Evolutionary conservation across 305 asterid genomes (phyloP).

Genomic region (Plantago lanceolata): DNA sequence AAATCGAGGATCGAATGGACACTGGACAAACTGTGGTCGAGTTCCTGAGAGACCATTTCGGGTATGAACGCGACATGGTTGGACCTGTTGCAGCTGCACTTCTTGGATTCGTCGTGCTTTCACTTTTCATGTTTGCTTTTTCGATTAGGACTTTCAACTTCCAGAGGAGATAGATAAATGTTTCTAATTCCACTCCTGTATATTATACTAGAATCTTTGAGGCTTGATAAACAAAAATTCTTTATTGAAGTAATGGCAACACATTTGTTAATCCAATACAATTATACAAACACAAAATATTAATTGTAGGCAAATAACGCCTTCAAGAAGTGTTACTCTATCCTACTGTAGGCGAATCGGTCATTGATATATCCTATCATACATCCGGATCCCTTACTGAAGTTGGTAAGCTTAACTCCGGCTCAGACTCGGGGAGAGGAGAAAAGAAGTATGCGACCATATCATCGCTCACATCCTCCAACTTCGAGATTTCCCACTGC

Average conservation of each 20-base stretch:
- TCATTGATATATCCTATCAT: slow-evolving; percentile 40
- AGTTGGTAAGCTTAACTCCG: slow-evolving; percentile 73
- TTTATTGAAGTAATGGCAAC: not conserved
- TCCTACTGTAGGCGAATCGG: not conserved
- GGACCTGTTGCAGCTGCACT: slow-evolving; percentile 29
- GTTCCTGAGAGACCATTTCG: slow-evolving; percentile 36
- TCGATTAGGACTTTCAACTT: slow-evolving; percentile 43
- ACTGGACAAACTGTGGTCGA: slow-evolving; percentile 25
- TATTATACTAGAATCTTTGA: not conserved
- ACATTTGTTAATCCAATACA: not conserved
- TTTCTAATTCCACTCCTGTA: slow-evolving; percentile 3
- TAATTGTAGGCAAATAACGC: slow-evolving; percentile 5
- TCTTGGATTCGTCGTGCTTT: slow-evolving; percentile 34
- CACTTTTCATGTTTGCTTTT: slow-evolving; percentile 36
- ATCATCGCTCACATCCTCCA: slow-evolving; percentile 70
- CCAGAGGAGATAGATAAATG: slow-evolving; percentile 36
- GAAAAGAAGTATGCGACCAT: slow-evolving; percentile 59
- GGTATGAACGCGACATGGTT: slow-evolving; percentile 30
- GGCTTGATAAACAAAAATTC: not conserved
- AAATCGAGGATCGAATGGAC: slow-evolving; percentile 26
- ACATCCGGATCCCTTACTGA: slow-evolving; percentile 78
- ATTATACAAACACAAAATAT: not conserved
- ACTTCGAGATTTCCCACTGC: slow-evolving; percentile 72
- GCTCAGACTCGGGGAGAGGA: slow-evolving; percentile 61
- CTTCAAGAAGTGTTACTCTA: slow-evolving; percentile 10